Percentiles rank a stretch among this genome's conserved stretches.
Evolutionary conservation across 2,329 filamentous ascomycete species (phyloP).

Genomic region (Huntiella savannae): DNA sequence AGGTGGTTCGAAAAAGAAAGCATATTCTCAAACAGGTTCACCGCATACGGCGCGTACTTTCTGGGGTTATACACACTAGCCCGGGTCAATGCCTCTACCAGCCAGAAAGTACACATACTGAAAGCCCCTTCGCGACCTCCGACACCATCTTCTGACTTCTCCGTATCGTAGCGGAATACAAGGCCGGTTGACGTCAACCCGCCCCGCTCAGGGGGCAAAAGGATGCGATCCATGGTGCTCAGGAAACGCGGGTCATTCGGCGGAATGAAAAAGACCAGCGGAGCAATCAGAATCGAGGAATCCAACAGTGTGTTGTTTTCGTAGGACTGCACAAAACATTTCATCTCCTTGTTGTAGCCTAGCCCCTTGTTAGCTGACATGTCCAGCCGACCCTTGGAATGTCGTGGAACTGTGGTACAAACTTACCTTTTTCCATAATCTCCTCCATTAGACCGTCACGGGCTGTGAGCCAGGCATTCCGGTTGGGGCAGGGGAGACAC

Average conservation of each 20-base stretch:
- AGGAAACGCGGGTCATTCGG: constrained; percentile 61
- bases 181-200: constrained; percentile 57
- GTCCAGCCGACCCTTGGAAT: background rate
- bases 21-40: constrained; percentile 62
- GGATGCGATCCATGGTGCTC: constrained; percentile 51
- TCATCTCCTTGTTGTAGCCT: constrained; percentile 52
- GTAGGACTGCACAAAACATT: constrained; percentile 58
- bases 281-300: constrained; percentile 56
- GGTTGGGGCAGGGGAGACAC: constrained; percentile 54
- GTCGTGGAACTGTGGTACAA: background rate
- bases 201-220: constrained; percentile 53
- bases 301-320: constrained; percentile 52
- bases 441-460: constrained; percentile 54
- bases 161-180: constrained; percentile 56
- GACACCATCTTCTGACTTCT: constrained; percentile 50
- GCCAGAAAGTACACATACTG: constrained; percentile 69
- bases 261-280: constrained; percentile 61
- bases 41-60: constrained; percentile 41
- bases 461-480: constrained; percentile 43
- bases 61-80: constrained; percentile 41
- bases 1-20: constrained; percentile 58
- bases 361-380: background rate
- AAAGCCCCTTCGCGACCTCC: constrained; percentile 60
- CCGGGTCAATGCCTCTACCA: constrained; percentile 58
- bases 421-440: constrained; percentile 48